Evolutionary conservation across 495 filamentous ascomycete genomes (phyloP), one percentile per base, ranked within the genome.

Genomic region (Lasiosphaeria ovina): DNA sequence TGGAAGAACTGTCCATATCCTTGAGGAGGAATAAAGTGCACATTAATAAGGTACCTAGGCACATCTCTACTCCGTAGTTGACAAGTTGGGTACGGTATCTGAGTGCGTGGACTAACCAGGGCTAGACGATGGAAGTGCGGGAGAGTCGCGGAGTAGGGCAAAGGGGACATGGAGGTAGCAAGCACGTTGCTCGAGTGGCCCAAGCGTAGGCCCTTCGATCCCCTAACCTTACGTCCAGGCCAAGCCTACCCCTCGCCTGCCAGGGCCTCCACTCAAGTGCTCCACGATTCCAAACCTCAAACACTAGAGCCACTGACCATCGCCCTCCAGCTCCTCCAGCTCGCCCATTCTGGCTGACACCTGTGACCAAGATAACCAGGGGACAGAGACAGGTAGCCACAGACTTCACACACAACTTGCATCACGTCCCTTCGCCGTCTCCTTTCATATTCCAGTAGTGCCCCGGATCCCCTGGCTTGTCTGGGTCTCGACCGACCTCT

Each of bases 271-370:
- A 65, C 64, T 56, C 63, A 38, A 2, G 63, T 45, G 64, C 66
- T 64, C 66, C 67, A 72, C 66, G 64, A 62, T 63, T 58, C 48
- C 62, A 61, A 66, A 65, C 55, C 65, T 73, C 69, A 73, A 72
- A 73, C 71, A 69, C 67, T 68, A 59, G 69, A 62, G 63, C 71
- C 67, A 73, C 54, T 69, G 63, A 53, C 48, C 44, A 50, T 55
- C 54, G 59, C 60, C 51, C 47, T 35, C 31, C 54, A 6, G 12
- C 57, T 49, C 57, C 35, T 59, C 62, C 52, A 62, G 44, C 56
- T 31, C 48, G 40, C 9, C 48, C 51, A 42, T 51, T 60, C 57
- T 36, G 45, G 55, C 64, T 56, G 62, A 61, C 60, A 65, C 62
- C 58, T 69, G 57, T 69, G 64, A 67, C 66, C 59, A 61, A 58